Base-by-base conservation (phyloP, 2,329 filamentous ascomycete genomes). In the Diaporthe ampelina region DNA sequence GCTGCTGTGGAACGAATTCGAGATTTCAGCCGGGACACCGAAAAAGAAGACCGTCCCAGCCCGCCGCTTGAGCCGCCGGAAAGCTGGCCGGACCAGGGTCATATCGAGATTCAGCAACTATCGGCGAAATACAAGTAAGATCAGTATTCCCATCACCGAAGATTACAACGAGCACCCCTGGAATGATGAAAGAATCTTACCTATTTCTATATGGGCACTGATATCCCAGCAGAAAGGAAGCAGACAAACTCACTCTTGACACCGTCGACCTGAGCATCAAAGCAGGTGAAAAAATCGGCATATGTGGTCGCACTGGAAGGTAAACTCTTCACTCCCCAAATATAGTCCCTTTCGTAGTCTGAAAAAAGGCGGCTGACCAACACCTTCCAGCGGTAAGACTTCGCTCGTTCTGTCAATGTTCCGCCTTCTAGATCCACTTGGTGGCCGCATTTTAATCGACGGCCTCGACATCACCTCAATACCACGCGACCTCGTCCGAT, bases 1-100 rank as follows among this genome's bases (percentile, higher is more conserved):
- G 79, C 78, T 0, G 79, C 79, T 3, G 76, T 81, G 17, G 72
- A 78, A n/a, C 75, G 79, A 1, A 77, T 79, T 26, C 74, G 76
- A 15, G 58, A 48, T 19, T 82, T 82, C 70, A 74, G 70, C 17
- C 26, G 59, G 1, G 73, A 76, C 3, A 79, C 78, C 15, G 75
- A 76, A 9, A 70, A 70, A 15, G 80, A 81, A 68, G 56, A 78
- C 19, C 3, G 17, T 19, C 40, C 40, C 13, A 21, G 19, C 17
- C 19, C 2, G 9, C 15, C 43, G 6, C 43, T 48, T 48, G 43
- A 48, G 17, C 13, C 43, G 43, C 43, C 43, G 43, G 17, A 19
- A 19, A 48, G 43, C 43, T 48, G 43, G 43, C 17, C 43, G 6
- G 17, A 17, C 43, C 43, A 48, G 13, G 43, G 43, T 19, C 6